Base-by-base conservation (phyloP, 2,329 filamentous ascomycete species). In the Penicillium hesseltinei region DNA sequence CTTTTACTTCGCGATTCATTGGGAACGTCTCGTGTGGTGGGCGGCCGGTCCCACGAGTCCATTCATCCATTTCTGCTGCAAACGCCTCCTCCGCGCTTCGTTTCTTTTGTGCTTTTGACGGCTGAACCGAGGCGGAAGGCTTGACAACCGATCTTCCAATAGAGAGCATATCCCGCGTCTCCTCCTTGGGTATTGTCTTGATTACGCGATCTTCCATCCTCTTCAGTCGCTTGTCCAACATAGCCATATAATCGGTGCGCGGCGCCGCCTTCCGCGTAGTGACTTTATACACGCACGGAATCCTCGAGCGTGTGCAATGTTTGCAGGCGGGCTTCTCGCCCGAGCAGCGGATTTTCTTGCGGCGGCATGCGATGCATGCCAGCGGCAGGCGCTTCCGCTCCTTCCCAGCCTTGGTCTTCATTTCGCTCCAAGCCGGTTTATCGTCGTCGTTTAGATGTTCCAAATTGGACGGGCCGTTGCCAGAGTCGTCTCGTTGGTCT, bases 171-270 rank as follows among this genome's bases (percentile, higher is more conserved):
- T 85, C 80, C 42, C 89, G 87, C 61, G 90, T 83, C 62, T 95
- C 92, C 42, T 91, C 84, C 71, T 93, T 96, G 0, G 94, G 93
- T 29, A 97, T 89, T 57, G 93, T 88, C 73, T 96, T 96, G 77
- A 97, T 95, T 61, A 97, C 94, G 56, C 93, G 88, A 69, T 97
- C 93, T 75, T 99, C 94, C 94, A 97, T 97, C 56, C 93, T 84
- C 79, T 96, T 97, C 64, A 97, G 75, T 52, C 94, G 85, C 77
- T 96, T 97, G 77, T 97, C 94, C 67, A 97, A 79, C 92, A 97
- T 97, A 42, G 92, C 92, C 94, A 97, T 97, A 75, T 97, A 97
- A 75, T 97, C 94, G 19, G 94, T 97, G 51, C 94, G 84, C 3
- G 94, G 94, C 4, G 92, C 92, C 1, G 93, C 92, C 74, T 97